A percentile compares a stretch with the other conserved stretches of the same genome.
Evolutionary conservation across 192 early-diverging fungal genomes (phyloP).

Genomic region (Coemansia nantahalensis): DNA sequence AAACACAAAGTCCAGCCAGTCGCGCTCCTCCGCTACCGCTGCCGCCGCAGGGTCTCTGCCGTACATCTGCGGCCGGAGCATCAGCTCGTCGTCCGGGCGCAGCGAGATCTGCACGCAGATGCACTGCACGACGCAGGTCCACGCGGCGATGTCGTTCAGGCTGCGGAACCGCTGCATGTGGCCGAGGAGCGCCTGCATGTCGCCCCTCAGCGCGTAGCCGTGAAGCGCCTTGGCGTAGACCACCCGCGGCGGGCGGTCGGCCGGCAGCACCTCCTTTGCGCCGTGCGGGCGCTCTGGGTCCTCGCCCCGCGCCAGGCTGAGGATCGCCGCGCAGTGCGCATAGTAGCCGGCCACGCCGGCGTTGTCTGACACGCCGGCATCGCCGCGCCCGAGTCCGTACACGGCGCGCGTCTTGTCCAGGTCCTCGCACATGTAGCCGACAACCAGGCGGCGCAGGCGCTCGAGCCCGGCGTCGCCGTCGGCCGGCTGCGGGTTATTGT

Average conservation of each 20-base stretch:
- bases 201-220: constrained; percentile 13
- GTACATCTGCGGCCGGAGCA: constrained; percentile 6
- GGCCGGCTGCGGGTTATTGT: background rate
- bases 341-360: constrained; percentile 1
- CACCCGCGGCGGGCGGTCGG: background rate
- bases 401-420: constrained; percentile 1
- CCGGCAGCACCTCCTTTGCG: too few relatives aligned
- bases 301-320: constrained; percentile 3
- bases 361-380: background rate
- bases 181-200: constrained; percentile 16
- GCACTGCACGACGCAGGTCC: constrained; percentile 27
- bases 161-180: constrained; percentile 16
- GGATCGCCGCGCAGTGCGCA: constrained; percentile 7
- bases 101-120: constrained; percentile 12
- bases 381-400: constrained; percentile 5
- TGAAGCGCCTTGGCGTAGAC: constrained; percentile 19
- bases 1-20: constrained; percentile 22
- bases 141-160: constrained; percentile 19
- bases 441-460: constrained; percentile 12
- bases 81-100: background rate
- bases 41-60: background rate
- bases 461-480: background rate
- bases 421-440: constrained; percentile 13
- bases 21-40: background rate
- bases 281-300: background rate